Evolutionary conservation across 805 yeast species (phyloP), one percentile per base, ranked within the genome.

Genomic region (Candida morakotiae): DNA sequence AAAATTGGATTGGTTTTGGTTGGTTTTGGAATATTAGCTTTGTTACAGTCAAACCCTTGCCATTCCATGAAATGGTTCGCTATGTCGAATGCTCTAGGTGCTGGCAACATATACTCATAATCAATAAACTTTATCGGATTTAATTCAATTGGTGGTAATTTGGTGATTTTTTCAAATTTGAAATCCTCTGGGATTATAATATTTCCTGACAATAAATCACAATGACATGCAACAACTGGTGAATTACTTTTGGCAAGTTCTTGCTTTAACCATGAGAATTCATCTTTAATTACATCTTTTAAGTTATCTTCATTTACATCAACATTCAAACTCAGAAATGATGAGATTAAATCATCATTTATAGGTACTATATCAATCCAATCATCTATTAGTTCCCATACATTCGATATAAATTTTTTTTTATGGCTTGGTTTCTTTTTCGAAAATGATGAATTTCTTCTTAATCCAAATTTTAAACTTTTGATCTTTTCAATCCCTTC

Each of bases 11-110:
- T 76, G 2, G 51, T 39, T 7, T 41, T 44, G 0, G 64, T 40
- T 1, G 84, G 83, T 6, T 55, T 51, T 0, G 87, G 87, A 27
- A 83, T 80, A 7, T 72, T 71, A 9, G 67, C 55, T 17, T 73
- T 67, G 45, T 79, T 79, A 54, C 93, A 84, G 43, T 80, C 78
- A 48, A 82, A 83, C 2, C 93, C 93, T 54, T 83, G 93, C 87
- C 89, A 81, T 53, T 81, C 88, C 53, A 80, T 79, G 45, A 81
- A 75, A 56, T 81, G 88, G 46, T 81, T 81, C 10, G 87, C 82
- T 16, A 82, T 78, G 51, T 81, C 88, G 51, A 81, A 81, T 0
- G 84, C 87, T 32, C 88, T 57, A 4, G 87, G 86, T 2, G 83
- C 83, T 9, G 81, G 81, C 43, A 78, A 66, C 75, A 82, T 76